Evolutionary conservation across 2,329 filamentous ascomycete species (phyloP).

Genomic region (Cladosporium sp.): DNA sequence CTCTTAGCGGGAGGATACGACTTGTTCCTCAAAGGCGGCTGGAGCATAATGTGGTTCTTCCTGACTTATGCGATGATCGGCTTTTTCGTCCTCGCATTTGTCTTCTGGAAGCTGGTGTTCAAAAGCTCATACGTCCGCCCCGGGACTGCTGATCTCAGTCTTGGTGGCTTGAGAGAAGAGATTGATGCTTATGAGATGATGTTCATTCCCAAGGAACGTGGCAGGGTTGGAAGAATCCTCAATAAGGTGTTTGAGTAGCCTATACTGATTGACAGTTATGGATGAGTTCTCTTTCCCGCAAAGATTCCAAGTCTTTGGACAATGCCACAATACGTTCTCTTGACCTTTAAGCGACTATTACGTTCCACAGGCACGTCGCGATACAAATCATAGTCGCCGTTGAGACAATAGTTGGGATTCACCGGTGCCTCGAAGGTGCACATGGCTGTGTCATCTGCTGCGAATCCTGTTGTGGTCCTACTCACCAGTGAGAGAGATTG

Average conservation of each 20-base stretch:
- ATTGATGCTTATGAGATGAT: constrained; percentile 9
- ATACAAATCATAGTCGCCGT: too few relatives aligned
- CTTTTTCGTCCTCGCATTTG: constrained; percentile 1
- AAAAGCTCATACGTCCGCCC: constrained; percentile 1
- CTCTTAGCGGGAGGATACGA: constrained; percentile 74
- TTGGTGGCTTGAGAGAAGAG: constrained; percentile 4
- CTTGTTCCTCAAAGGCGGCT: constrained; percentile 68
- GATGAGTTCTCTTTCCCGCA: neutral
- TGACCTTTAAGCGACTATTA: too few relatives aligned
- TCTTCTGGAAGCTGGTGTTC: constrained; percentile 12
- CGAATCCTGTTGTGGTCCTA: too few relatives aligned
- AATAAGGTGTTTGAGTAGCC: neutral
- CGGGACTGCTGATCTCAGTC: constrained; percentile 4
- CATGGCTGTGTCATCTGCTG: too few relatives aligned
- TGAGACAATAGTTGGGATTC: too few relatives aligned
- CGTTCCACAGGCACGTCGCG: too few relatives aligned
- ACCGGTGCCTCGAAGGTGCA: too few relatives aligned
- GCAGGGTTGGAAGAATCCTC: neutral
- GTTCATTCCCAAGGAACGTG: neutral
- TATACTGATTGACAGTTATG: neutral
- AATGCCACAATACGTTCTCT: too few relatives aligned
- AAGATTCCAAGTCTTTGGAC: too few relatives aligned
- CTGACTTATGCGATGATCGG: constrained; percentile 13
- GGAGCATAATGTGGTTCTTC: constrained; percentile 63
- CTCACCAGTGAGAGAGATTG: too few relatives aligned